Evolutionary conservation across 2,329 filamentous ascomycete genomes (phyloP).

Genomic region (Coleophoma eucalyptorum): DNA sequence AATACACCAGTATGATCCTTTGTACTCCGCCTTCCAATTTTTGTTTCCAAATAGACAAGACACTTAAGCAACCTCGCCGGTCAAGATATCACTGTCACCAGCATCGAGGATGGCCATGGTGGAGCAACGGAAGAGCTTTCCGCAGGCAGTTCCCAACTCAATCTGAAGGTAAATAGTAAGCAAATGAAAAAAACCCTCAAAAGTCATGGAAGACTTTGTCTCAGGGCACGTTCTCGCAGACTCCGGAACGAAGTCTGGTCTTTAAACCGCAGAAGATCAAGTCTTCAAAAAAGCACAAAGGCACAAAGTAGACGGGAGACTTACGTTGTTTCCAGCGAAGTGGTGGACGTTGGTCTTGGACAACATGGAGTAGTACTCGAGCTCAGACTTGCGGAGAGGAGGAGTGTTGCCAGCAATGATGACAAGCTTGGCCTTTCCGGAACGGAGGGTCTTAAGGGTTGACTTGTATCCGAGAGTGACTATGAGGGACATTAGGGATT

Average conservation of each 20-base stretch:
- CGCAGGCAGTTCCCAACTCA: conserved; percentile 95
- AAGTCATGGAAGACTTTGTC: conserved; percentile 87
- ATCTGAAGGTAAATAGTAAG: conserved; percentile 56
- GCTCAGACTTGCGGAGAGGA: conserved; percentile 62
- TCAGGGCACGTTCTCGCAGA: conserved; percentile 62
- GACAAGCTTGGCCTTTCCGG: conserved; percentile 92
- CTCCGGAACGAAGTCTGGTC: conserved; percentile 18
- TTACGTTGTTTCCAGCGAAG: conserved; percentile 98
- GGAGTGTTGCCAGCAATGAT: conserved; percentile 88
- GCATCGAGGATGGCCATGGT: conserved; percentile 97
- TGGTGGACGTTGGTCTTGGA: conserved; percentile 96
- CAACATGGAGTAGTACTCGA: conserved; percentile 75
- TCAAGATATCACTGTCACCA: conserved; percentile 97
- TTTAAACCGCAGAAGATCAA: conserved; percentile 9
- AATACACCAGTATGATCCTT: not conserved
- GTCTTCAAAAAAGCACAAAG: conserved; percentile 9
- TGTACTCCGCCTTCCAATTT: not conserved
- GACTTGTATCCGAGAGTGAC: conserved; percentile 90
- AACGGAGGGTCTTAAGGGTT: conserved; percentile 84
- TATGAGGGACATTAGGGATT: conserved; percentile 18
- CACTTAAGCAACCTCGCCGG: conserved; percentile 63
- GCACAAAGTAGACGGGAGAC: conserved; percentile 38
- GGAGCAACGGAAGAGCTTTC: conserved; percentile 97
- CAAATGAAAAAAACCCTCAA: conserved; percentile 54
- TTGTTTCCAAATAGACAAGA: not conserved